These are phyloP conservation scores for Neurospora tetraspora DNA, from an alignment of 495 filamentous ascomycete species.

Conservation along the genomic window DNA sequence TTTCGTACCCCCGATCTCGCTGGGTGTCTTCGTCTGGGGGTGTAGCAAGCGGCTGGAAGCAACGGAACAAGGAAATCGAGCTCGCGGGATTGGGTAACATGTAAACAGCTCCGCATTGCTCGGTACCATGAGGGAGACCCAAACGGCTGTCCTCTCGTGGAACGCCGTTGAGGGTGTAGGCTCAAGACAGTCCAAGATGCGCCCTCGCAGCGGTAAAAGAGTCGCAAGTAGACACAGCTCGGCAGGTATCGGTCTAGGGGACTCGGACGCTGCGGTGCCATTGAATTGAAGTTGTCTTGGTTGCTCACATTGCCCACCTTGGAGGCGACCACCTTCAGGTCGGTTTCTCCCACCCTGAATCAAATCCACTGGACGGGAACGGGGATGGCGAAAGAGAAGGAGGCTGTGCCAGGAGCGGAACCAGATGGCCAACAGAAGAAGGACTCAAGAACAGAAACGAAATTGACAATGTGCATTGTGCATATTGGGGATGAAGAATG, in stretches of 20 bases:
- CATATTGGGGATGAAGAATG: neutral
- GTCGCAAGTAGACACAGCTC: slow-evolving; percentile 1
- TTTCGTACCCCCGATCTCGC: neutral
- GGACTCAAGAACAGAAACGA: neutral
- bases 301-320: neutral
- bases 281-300: neutral
- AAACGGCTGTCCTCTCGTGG: neutral
- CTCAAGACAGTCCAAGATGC: neutral
- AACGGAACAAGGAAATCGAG: neutral
- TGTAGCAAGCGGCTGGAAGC: neutral
- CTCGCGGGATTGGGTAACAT: neutral
- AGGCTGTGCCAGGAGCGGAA: neutral
- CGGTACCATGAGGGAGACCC: neutral
- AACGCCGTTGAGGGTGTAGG: neutral
- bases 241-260: slow-evolving; percentile 10
- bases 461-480: neutral
- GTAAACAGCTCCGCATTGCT: neutral
- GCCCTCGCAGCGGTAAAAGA: neutral
- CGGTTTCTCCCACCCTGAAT: neutral
- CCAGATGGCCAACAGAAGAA: neutral
- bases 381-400: neutral
- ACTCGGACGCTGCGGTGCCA: neutral
- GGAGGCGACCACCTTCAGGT: no score
- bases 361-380: neutral
- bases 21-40: neutral